Evolutionary conservation across 1,284 basidiomycete genomes (phyloP).

Genomic region (Tremellales sp.): DNA sequence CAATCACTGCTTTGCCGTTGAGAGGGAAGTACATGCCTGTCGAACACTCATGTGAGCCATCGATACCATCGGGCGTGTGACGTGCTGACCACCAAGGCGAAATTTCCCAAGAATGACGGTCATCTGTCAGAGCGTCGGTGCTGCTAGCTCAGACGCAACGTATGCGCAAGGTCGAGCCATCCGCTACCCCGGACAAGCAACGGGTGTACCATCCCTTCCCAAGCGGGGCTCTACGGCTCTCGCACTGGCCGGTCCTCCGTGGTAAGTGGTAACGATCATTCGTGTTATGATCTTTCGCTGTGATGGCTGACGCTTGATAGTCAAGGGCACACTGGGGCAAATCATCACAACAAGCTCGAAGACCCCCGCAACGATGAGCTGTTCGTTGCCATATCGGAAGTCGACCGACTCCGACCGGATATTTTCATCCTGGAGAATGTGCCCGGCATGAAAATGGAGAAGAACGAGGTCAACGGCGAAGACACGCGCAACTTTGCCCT

Average conservation of each 20-base stretch:
- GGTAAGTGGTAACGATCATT: constrained; percentile 15
- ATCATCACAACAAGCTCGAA: constrained; percentile 10
- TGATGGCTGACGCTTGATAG: constrained; percentile 8
- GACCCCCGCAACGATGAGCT: constrained; percentile 27
- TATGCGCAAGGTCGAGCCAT: neutral
- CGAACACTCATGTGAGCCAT: constrained; percentile 12
- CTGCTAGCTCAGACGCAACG: neutral
- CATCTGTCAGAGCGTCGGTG: neutral
- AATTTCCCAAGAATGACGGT: constrained; percentile 3
- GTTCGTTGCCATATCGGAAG: constrained; percentile 11
- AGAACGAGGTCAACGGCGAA: neutral
- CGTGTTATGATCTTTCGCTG: neutral
- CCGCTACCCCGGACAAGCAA: neutral
- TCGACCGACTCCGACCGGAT: constrained; percentile 18
- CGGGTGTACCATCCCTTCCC: too few species aligned
- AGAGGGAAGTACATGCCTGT: constrained; percentile 13
- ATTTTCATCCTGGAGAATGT: constrained; percentile 37
- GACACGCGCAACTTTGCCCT: constrained; percentile 12
- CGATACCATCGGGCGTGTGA: neutral
- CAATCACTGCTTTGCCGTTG: constrained; percentile 19
- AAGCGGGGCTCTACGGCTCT: constrained; percentile 8
- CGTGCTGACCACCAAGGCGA: neutral
- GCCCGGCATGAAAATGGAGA: constrained; percentile 21
- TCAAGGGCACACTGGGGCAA: constrained; percentile 30
- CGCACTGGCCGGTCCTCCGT: constrained; percentile 27